These are phyloP conservation scores for Didymellaceae sp. DNA, from an alignment of 2,329 filamentous ascomycete genomes.

Conservation along the genomic window DNA sequence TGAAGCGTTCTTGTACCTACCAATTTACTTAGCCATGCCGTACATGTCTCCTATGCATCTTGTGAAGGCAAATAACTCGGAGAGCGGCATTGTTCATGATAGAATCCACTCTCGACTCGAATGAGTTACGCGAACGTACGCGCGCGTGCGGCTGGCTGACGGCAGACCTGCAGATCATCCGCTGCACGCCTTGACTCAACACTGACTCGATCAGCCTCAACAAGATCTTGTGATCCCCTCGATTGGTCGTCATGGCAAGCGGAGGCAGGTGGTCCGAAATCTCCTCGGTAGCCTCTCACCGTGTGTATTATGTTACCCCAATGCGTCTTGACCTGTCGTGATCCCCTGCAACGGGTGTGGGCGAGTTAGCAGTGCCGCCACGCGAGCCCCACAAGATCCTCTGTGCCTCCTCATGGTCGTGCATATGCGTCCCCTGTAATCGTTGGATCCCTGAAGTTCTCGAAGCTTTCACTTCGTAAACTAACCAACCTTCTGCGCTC, in stretches of 20 bases:
- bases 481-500: background rate
- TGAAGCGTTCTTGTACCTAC: slow-evolving; percentile 5
- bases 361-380: background rate
- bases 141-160: too few relatives aligned
- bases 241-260: background rate
- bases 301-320: background rate
- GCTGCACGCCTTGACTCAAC: background rate
- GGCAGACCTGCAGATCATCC: background rate
- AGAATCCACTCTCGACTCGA: too few relatives aligned
- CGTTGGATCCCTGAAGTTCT: background rate
- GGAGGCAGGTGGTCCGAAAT: background rate
- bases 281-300: background rate
- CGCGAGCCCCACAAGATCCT: background rate
- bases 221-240: background rate
- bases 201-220: background rate
- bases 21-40: too few relatives aligned
- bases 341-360: too few relatives aligned
- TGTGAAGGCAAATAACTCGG: too few relatives aligned
- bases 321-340: background rate
- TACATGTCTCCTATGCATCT: too few relatives aligned
- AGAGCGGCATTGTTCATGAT: too few relatives aligned
- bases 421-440: background rate
- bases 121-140: too few relatives aligned
- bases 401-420: background rate
- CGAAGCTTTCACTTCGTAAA: background rate